Base-by-base conservation (phyloP, 306 rosid genomes). In the apple (Malus domestica) region DNA sequence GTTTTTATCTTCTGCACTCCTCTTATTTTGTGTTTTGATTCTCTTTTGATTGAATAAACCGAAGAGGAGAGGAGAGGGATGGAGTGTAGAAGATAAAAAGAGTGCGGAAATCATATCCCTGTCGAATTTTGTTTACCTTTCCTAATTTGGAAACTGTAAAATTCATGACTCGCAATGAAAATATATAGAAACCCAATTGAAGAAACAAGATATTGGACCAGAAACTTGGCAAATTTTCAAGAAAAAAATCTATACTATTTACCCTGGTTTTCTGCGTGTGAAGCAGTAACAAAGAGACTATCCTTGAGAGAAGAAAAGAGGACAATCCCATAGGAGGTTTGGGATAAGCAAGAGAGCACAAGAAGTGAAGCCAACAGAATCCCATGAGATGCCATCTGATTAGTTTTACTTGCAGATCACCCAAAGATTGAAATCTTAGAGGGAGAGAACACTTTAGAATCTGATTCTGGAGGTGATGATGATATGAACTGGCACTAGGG, bases 191-290 rank as follows among this genome's bases (percentile, higher is more conserved):
- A n/a, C 52, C 63, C 64, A 40, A 20, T 54, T 23, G n/a, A 11
- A 12, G 29, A 42, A 29, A 1, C 2, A 14, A 18, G 15, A 61
- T 69, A 64, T 61, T 3, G 49, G 49, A 4, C 27, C 6, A 4
- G 23, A 62, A 62, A 15, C 35, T 29, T 3, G n/a, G 6, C 20
- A 45, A 71, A 57, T 16, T 12, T 35, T 52, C 16, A 35, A 22
- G 42, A 6, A 25, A 63, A 60, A 19, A 23, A 27, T 1, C 58
- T 55, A 29, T 72, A 69, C 33, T 42, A 35, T 32, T 16, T 70
- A 95, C 99, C 96, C 81, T 89, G 86, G 57, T 88, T 93, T 15
- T 71, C 67, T 54, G 76, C 87, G 33, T 90, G 87, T 8, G 97
- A 88, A 78, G 93, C 92, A 4, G 96, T 87, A 78, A 96, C 91